A percentile compares a stretch with the other conserved stretches of the same genome.
phyloP scores from a whole-genome alignment of 1,284 basidiomycete genomes.

The Agroathelia rolfsii region DNA sequence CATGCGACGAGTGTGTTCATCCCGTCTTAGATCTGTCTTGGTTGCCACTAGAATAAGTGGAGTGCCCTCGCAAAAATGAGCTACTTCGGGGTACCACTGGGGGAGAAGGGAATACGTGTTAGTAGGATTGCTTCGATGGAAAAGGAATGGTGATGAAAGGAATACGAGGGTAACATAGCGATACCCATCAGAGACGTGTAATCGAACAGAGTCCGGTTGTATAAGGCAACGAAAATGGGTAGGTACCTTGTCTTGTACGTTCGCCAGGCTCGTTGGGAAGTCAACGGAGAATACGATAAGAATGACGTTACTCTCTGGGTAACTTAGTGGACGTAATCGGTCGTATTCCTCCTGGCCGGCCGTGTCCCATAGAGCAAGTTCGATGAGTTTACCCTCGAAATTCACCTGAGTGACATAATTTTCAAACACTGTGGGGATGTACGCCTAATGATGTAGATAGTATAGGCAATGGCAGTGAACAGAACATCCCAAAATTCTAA shows the following conservation, averaged over 20 bases:
- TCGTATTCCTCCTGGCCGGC: slow-evolving; percentile 89
- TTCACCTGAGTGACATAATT: slow-evolving; percentile 86
- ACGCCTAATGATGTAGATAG: slow-evolving; percentile 46
- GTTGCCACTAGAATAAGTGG: slow-evolving; percentile 89
- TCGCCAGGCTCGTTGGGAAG: slow-evolving; percentile 87
- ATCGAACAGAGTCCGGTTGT: not conserved
- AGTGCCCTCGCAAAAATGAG: slow-evolving; percentile 83
- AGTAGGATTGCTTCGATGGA: slow-evolving; percentile 3
- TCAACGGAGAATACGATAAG: slow-evolving; percentile 92
- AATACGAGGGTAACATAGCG: too few species aligned
- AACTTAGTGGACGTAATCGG: slow-evolving; percentile 83
- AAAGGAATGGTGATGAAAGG: too few species aligned
- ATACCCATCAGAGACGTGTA: too few species aligned
- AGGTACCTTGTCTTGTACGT: slow-evolving; percentile 90
- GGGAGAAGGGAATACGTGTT: slow-evolving; percentile 8
- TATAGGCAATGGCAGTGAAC: not conserved
- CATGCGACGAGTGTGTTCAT: slow-evolving; percentile 69
- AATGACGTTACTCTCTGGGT: slow-evolving; percentile 90
- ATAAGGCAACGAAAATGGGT: slow-evolving; percentile 1
- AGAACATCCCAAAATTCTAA: slow-evolving; percentile 9
- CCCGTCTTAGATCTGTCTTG: slow-evolving; percentile 84
- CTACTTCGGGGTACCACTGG: slow-evolving; percentile 90
- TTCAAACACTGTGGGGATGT: slow-evolving; percentile 90
- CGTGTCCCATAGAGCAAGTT: slow-evolving; percentile 93
- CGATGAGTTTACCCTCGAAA: slow-evolving; percentile 86